A percentile compares a stretch with the other conserved stretches of the same genome.
Evolutionary conservation across 441 rosid genomes (phyloP).

Genomic region (Brassica balearica): DNA sequence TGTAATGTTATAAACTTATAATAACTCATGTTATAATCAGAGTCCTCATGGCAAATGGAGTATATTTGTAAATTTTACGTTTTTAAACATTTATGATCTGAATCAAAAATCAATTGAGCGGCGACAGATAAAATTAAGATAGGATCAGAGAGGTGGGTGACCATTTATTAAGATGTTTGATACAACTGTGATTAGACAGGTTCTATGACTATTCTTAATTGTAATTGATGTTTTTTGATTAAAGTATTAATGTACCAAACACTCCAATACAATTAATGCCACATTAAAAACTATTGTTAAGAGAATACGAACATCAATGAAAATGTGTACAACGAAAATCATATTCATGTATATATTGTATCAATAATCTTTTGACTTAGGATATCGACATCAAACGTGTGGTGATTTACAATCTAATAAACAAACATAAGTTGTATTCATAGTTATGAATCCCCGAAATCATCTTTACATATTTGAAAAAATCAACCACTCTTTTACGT

Average conservation of each 20-base stretch:
- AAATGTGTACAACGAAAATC: slow-evolving; percentile 13
- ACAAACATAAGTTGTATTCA: neutral
- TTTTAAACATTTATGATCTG: neutral
- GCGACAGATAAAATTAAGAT: slow-evolving; percentile 18
- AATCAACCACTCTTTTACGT: neutral
- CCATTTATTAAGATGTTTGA: slow-evolving; percentile 32
- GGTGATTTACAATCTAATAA: neutral
- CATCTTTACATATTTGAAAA: slow-evolving; percentile 7
- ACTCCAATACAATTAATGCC: neutral
- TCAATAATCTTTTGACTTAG: slow-evolving; percentile 4
- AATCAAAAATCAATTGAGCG: slow-evolving; percentile 17
- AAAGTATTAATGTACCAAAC: slow-evolving; percentile 1
- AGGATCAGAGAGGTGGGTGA: slow-evolving; percentile 32
- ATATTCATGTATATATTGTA: neutral
- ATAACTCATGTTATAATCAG: neutral
- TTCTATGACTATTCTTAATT: slow-evolving; percentile 28
- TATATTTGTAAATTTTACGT: neutral
- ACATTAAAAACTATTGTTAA: neutral
- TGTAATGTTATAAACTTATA: neutral
- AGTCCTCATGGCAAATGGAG: neutral
- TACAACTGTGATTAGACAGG: slow-evolving; percentile 36
- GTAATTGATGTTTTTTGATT: neutral
- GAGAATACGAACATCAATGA: neutral
- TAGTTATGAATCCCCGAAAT: neutral
- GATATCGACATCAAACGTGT: neutral